These are phyloP conservation scores for Oldenlandia corymbosa DNA, from an alignment of 257 asterid species.

Conservation along the genomic window DNA sequence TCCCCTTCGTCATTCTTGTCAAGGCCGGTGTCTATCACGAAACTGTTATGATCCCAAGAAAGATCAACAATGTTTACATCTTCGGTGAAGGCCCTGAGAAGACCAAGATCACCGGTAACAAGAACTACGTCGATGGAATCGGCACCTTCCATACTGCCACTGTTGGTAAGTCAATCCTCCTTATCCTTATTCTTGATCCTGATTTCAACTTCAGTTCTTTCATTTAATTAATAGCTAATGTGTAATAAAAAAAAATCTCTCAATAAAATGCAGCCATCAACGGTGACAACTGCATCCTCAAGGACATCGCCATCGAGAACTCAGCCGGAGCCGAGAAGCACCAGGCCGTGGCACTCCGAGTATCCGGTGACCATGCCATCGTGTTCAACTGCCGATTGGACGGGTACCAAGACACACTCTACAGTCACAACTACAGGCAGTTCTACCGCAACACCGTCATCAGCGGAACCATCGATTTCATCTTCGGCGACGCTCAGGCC, in stretches of 20 bases:
- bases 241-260: no score
- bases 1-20: conserved; percentile 22
- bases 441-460: conserved; percentile 61
- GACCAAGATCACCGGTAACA: conserved; percentile 37
- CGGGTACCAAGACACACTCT: conserved; percentile 72
- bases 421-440: conserved; percentile 66
- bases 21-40: conserved; percentile 38
- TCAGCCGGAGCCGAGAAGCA: conserved; percentile 59
- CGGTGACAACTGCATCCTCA: conserved; percentile 57
- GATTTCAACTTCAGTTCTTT: no score
- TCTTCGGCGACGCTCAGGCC: conserved; percentile 69
- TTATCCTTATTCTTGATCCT: no score
- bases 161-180: conserved; percentile 24
- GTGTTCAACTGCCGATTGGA: conserved; percentile 63
- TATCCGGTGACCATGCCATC: conserved; percentile 53
- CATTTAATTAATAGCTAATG: no score
- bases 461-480: conserved; percentile 71
- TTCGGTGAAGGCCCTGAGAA: conserved; percentile 38
- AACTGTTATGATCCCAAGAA: conserved; percentile 17
- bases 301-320: conserved; percentile 72
- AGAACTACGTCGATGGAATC: conserved; percentile 20
- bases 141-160: conserved; percentile 34
- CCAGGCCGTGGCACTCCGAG: conserved; percentile 75
- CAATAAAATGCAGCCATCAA: conserved; percentile 55
- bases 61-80: conserved; percentile 18